Evolutionary conservation across 768 basidiomycete species (phyloP).

Genomic region (Holtermannia corniformis): DNA sequence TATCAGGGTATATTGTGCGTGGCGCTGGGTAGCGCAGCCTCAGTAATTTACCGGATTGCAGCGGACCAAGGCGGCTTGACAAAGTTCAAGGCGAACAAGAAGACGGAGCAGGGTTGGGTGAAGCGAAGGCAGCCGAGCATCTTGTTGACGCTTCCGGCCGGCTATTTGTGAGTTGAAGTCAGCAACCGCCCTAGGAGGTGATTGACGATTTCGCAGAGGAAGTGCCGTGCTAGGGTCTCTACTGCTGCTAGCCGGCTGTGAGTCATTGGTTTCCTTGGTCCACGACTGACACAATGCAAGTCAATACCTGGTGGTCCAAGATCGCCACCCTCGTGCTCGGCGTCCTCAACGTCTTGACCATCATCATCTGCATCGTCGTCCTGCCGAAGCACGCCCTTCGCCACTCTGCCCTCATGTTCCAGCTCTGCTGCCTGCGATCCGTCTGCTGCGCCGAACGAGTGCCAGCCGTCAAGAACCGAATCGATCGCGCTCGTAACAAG

Average conservation of each 20-base stretch:
- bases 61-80: slow-evolving; percentile 27
- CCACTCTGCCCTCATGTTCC: neutral
- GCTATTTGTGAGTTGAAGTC: slow-evolving; percentile 20
- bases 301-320: slow-evolving; percentile 22
- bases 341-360: slow-evolving; percentile 9
- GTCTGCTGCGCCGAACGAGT: neutral
- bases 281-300: slow-evolving; percentile 2
- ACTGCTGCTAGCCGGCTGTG: slow-evolving; percentile 24
- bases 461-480: neutral
- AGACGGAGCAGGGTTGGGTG: neutral
- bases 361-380: slow-evolving; percentile 13
- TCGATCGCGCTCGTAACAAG: neutral
- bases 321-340: slow-evolving; percentile 19
- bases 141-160: slow-evolving; percentile 20
- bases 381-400: neutral
- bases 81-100: slow-evolving; percentile 4
- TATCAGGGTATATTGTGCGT: slow-evolving; percentile 24
- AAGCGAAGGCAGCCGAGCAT: slow-evolving; percentile 6
- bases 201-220: slow-evolving; percentile 8
- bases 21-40: neutral
- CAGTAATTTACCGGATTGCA: slow-evolving; percentile 1
- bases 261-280: slow-evolving; percentile 5
- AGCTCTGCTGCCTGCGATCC: neutral
- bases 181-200: neutral
- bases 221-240: slow-evolving; percentile 26